These are phyloP conservation scores for Lentinula detonsa DNA, from an alignment of 768 basidiomycete genomes.

Conservation along the genomic window DNA sequence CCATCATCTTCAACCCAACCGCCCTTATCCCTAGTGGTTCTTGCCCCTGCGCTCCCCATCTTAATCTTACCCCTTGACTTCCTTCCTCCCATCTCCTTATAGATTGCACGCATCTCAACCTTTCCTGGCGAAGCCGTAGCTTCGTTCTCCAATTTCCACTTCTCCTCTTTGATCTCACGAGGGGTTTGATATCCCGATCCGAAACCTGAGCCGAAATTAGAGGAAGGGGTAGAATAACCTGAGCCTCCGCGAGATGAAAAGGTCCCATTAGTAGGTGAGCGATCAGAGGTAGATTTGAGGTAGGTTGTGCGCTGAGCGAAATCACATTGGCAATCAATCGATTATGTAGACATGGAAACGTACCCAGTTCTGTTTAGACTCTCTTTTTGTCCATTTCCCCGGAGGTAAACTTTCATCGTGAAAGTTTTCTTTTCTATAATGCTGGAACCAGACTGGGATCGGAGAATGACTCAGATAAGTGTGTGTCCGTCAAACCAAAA, in stretches of 20 bases:
- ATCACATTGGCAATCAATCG: neutral
- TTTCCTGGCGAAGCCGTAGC: conserved; percentile 56
- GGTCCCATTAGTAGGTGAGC: conserved; percentile 26
- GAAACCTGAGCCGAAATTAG: neutral
- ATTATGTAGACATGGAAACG: conserved; percentile 13
- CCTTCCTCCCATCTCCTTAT: conserved; percentile 84
- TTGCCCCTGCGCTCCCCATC: conserved; percentile 48
- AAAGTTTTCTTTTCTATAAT: conserved; percentile 83
- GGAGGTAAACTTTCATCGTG: conserved; percentile 72
- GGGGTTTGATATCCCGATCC: conserved; percentile 73
- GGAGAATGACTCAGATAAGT: neutral
- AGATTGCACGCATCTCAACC: conserved; percentile 83
- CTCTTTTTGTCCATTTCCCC: conserved; percentile 88
- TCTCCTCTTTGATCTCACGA: conserved; percentile 71
- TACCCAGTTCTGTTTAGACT: conserved; percentile 94
- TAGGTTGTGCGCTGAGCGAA: conserved; percentile 44
- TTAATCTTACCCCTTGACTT: conserved; percentile 74
- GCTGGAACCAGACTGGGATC: conserved; percentile 86
- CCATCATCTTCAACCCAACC: conserved; percentile 50
- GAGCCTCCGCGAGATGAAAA: conserved; percentile 28
- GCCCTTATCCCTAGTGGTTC: conserved; percentile 62
- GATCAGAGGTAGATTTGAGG: conserved; percentile 35
- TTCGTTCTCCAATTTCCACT: conserved; percentile 57
- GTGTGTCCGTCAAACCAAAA: neutral
- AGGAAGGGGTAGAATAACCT: conserved; percentile 43